Percentiles rank a stretch among this genome's conserved stretches.
phyloP scores from a whole-genome alignment of 345 rosid genomes.

The Aegle marmelos region DNA sequence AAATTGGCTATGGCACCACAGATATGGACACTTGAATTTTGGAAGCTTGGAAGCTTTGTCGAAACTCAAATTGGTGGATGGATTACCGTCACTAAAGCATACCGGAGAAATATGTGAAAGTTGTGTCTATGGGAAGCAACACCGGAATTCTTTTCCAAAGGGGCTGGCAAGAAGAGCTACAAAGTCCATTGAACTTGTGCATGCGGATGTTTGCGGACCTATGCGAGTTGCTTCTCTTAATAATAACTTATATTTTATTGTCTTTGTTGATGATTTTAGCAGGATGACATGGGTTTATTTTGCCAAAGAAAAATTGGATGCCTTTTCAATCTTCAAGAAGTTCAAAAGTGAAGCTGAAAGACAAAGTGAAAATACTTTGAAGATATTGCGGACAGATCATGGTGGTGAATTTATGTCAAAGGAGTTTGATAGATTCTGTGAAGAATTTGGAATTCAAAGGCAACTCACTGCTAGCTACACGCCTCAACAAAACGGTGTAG shows the following conservation, averaged over 20 bases:
- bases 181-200: not conserved
- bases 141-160: not conserved
- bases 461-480: not conserved
- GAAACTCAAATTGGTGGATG: no score
- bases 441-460: no score
- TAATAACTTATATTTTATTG: not conserved
- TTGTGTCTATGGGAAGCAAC: not conserved
- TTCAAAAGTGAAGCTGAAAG: no score
- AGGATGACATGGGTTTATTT: not conserved
- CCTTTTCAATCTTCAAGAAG: no score
- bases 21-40: no score
- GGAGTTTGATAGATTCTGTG: no score
- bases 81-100: no score
- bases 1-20: no score
- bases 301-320: not conserved
- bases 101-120: not conserved
- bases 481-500: not conserved
- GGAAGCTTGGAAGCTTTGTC: no score
- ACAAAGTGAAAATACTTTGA: no score
- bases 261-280: not conserved
- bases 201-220: not conserved
- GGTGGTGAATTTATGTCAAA: no score
- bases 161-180: not conserved
- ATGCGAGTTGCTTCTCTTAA: not conserved
- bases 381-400: no score